Evolutionary conservation across 164 flowering plant species (phyloP).

Genomic region (Berberis thunbergii): DNA sequence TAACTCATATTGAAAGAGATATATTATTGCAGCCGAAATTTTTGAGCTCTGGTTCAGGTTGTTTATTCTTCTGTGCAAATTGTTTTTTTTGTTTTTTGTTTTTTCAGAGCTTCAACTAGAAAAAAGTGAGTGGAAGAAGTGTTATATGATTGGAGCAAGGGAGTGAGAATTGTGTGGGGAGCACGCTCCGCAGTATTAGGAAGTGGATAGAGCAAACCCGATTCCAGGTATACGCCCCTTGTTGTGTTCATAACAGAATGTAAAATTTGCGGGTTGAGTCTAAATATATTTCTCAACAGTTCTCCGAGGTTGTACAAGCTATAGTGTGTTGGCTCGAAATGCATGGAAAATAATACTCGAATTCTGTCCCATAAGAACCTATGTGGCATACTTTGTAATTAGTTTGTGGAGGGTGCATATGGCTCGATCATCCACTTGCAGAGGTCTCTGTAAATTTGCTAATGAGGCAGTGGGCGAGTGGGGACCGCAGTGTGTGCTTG

Average conservation of each 20-base stretch:
- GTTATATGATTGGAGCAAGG: conserved; percentile 47
- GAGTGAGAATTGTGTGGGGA: conserved; percentile 36
- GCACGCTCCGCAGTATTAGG: conserved; percentile 43
- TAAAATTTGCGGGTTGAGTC: neutral
- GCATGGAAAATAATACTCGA: conserved; percentile 14
- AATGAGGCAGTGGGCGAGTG: conserved; percentile 7
- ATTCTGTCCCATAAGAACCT: conserved; percentile 20
- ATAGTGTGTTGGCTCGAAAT: conserved; percentile 45
- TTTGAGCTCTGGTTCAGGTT: neutral
- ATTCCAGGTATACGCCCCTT: conserved; percentile 28
- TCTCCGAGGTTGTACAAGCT: conserved; percentile 32
- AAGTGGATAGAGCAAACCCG: conserved; percentile 22
- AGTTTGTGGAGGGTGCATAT: neutral
- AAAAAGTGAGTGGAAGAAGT: conserved; percentile 44
- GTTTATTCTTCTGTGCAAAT: neutral
- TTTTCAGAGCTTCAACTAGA: conserved; percentile 39
- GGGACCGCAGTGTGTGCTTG: conserved; percentile 1
- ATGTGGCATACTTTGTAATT: conserved; percentile 29
- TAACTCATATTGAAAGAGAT: no score
- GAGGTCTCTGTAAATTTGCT: conserved; percentile 13
- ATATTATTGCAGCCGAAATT: no score
- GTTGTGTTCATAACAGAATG: neutral
- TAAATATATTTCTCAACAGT: conserved; percentile 8
- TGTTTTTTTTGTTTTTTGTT: neutral
- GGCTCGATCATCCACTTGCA: conserved; percentile 12